Evolutionary conservation across 2,329 filamentous ascomycete genomes (phyloP).

Genomic region (Byssoonygena ceratinophila): DNA sequence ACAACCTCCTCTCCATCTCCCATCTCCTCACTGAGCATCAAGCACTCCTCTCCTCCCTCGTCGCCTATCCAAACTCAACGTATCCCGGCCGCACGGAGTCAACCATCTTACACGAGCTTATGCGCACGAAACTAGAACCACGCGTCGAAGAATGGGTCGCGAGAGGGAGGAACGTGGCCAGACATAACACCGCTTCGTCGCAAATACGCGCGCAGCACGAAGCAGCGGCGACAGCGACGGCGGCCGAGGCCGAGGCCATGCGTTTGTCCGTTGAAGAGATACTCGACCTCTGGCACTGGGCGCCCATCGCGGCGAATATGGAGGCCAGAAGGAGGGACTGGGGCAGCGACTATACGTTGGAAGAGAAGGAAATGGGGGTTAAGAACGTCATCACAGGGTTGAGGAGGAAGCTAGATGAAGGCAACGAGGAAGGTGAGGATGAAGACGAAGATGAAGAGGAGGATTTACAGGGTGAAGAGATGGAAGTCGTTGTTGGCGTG

Average conservation of each 20-base stretch:
- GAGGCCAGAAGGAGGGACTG: constrained; percentile 41
- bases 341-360: constrained; percentile 59
- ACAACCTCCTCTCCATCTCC: constrained; percentile 57
- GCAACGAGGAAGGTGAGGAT: constrained; percentile 39
- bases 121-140: constrained; percentile 76
- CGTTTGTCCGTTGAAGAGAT: constrained; percentile 41
- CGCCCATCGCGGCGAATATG: constrained; percentile 39
- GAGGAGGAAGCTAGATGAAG: constrained; percentile 47
- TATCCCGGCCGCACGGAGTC: constrained; percentile 59
- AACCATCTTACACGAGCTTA: constrained; percentile 53
- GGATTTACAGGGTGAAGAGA: constrained; percentile 29
- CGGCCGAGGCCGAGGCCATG: background rate
- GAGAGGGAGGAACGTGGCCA: constrained; percentile 44
- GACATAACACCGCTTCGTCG: constrained; percentile 10
- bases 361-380: constrained; percentile 56
- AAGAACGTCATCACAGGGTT: constrained; percentile 65
- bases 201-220: background rate
- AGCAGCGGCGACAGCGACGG: too few species aligned
- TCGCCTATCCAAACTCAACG: constrained; percentile 64
- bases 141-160: constrained; percentile 63
- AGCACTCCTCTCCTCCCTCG: constrained; percentile 57
- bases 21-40: constrained; percentile 55
- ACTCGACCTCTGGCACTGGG: constrained; percentile 51
- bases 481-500: constrained; percentile 32
- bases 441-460: constrained; percentile 45